Conservation (phyloP, 2,329 filamentous ascomycete genomes). For the Zasmidium citrigriseum region DNA sequence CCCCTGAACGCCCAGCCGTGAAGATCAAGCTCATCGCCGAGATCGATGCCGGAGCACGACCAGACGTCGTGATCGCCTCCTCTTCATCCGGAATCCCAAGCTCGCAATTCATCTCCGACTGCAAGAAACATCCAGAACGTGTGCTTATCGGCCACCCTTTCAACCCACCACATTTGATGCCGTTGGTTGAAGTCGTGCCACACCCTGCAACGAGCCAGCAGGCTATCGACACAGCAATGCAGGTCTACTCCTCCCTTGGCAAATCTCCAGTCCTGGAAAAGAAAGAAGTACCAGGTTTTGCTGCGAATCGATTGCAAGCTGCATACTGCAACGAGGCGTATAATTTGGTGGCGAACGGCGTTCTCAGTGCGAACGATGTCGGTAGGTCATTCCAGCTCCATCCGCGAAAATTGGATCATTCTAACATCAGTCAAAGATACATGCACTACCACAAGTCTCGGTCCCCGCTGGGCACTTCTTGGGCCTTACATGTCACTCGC, state of each 20-base stretch:
- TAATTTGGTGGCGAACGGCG: constrained; percentile 34
- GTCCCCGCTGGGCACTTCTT: constrained; percentile 13
- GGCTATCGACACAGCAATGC: constrained; percentile 31
- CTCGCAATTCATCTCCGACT: constrained; percentile 20
- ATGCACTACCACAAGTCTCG: constrained; percentile 11
- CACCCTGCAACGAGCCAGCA: constrained; percentile 30
- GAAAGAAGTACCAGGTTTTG: constrained; percentile 44
- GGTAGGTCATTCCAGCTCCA: constrained; percentile 24
- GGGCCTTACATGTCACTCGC: constrained; percentile 30
- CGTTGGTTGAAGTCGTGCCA: constrained; percentile 48
- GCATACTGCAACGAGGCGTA: constrained; percentile 40
- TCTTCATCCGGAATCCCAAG: constrained; percentile 16
- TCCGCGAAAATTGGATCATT: constrained; percentile 13
- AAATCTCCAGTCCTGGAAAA: constrained; percentile 43
- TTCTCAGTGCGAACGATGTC: constrained; percentile 31
- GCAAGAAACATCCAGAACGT: constrained; percentile 30
- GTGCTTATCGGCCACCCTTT: constrained; percentile 49
- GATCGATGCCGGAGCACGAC: constrained; percentile 33
- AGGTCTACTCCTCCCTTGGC: constrained; percentile 42
- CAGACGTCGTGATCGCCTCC: constrained; percentile 39
- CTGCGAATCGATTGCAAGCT: constrained; percentile 48
- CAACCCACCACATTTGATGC: constrained; percentile 51
- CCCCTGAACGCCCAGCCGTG: constrained; percentile 39
- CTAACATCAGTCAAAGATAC: constrained; percentile 12
- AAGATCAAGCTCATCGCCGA: constrained; percentile 40